Base-by-base conservation (phyloP, 23 red algal species). In the Gracilaria caudata region DNA sequence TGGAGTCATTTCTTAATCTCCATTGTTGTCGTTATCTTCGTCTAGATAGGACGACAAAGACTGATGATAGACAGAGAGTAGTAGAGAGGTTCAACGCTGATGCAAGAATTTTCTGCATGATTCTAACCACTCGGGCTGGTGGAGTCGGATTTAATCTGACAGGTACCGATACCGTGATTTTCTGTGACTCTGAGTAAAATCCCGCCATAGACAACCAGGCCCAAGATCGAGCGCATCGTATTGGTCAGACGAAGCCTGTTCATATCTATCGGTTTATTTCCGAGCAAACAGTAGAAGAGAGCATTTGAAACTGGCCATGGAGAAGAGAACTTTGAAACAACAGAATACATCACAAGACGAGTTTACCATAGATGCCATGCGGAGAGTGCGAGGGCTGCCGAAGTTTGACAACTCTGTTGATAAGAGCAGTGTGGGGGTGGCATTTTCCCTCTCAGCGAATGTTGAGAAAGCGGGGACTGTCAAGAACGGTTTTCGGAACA, bases 71-170 rank as follows among this genome's bases (percentile, higher is more conserved):
- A 36, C 92, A 94, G 40, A 86, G 79, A 54, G 78, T 98, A 0
- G 89, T 92, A 17, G 88, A 95, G n/a, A 63, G 96, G 54, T 98
- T 98, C 75, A 98, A 98, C 61, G 76, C 56, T 2, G 96, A 98
- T 57, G 35, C 17, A 32, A 73, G 90, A 44, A 85, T 94, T 25
- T 92, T 98, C 72, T 87, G 77, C 68, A 87, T 98, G 81, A 92
- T 98, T 45, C 78, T 21, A 34, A 10, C 1, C 8, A 33, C 23
- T 23, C 17, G 20, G 65, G 40, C 16, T n/a, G n/a, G n/a, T n/a
- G n/a, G n/a, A n/a, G n/a, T n/a, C n/a, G n/a, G n/a, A n/a, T n/a
- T n/a, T n/a, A n/a, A n/a, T n/a, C n/a, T n/a, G n/a, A n/a, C n/a
- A n/a, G n/a, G n/a, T n/a, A n/a, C n/a, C n/a, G n/a, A n/a, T n/a